Base-by-base conservation (phyloP, 768 basidiomycete species). In the Cubamyces sp. region DNA sequence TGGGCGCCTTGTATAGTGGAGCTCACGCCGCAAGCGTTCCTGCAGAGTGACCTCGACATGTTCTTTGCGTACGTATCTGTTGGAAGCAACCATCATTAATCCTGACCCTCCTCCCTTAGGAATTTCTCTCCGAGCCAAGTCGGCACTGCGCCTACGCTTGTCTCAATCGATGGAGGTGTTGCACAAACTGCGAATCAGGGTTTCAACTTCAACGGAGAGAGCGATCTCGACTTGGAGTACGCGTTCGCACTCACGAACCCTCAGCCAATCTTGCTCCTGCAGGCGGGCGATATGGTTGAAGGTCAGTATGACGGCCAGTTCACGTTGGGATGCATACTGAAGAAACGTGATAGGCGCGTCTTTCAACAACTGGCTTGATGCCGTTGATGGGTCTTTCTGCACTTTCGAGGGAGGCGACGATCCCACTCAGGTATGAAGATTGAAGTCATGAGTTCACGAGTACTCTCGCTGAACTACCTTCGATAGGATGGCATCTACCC, bases 201-300 rank as follows among this genome's bases (percentile, higher is more conserved):
- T 41, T 84, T 85, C 65, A 65, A 74, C 43, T 77, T 76, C 46
- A 86, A 88, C 50, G 85, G 81, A 23, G 90, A 90, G 78, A 87
- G 87, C 30, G 80, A 87, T 67, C 81, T 91, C 7, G 90, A 91
- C 69, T 82, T 91, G 19, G 82, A 91, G 72, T 91, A 88, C 50
- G 84, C 77, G 5, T 84, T 91, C 64, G 79, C 81, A 9, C 74
- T 86, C 34, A 66, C 66, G 5, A 65, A 69, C 46, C 61, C 61
- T 37, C 26, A 68, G 19, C 60, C 64, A 3, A 61, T 69, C 43
- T 61, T 66, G 25, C 61, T 68, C 41, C 64, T 66, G 43, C 69
- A 71, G 55, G 55, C 62, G 23, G 67, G 70, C 30, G 68, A 71
- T 51, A 58, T 65, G 6, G 55, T 66, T 6, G 64, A 70, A 39